These are phyloP conservation scores for Panicum miliaceum DNA, from an alignment of 176 grass and related monocot species.

Conservation along the genomic window DNA sequence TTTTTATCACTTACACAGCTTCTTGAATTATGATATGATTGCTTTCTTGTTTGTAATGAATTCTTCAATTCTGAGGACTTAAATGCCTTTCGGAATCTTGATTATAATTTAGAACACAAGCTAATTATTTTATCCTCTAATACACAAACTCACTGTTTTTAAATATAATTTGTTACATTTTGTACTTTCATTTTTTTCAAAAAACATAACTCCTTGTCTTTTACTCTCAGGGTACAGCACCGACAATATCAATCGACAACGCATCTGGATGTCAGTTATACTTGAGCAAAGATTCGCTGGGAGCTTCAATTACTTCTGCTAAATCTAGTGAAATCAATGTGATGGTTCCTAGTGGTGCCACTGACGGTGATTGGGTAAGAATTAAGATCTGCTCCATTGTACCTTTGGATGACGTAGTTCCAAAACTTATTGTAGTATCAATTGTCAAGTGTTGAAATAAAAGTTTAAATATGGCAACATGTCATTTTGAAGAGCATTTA, in stretches of 20 bases:
- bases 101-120: neutral
- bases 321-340: constrained; percentile 99
- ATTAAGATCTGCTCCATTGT: constrained; percentile 23
- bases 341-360: constrained; percentile 62
- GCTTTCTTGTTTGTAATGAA: neutral
- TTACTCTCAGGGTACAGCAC: constrained; percentile 72
- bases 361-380: constrained; percentile 92
- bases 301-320: constrained; percentile 86
- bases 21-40: constrained; percentile 19
- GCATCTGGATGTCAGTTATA: constrained; percentile 97
- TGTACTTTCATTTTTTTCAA: neutral
- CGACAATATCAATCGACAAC: constrained; percentile 94
- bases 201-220: neutral
- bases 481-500: constrained; percentile 11
- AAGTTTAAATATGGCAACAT: neutral
- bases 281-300: constrained; percentile 77
- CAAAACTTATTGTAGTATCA: neutral
- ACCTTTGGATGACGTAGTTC: neutral
- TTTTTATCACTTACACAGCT: constrained; percentile 17
- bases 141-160: no score
- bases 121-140: neutral
- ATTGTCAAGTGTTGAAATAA: neutral
- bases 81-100: constrained; percentile 25
- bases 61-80: neutral
- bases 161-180: neutral